Percentiles rank a stretch among this genome's conserved stretches.
Conservation (phyloP, 208 protist genomes). For the Crithidia expoeki region DNA sequence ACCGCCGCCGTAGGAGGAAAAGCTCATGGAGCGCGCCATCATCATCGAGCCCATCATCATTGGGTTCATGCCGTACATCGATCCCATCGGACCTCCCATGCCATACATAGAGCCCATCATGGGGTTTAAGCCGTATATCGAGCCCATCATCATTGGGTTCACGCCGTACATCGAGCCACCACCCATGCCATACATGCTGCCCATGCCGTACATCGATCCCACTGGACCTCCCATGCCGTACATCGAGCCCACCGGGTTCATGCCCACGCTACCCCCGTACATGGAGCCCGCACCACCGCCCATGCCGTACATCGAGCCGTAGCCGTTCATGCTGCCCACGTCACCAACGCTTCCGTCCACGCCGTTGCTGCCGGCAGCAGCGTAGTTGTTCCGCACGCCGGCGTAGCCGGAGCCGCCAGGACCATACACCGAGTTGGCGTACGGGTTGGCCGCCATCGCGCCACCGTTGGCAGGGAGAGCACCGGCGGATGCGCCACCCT, state of each 20-base stretch:
- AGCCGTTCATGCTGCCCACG: constrained; percentile 14
- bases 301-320: constrained; percentile 24
- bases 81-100: constrained; percentile 20
- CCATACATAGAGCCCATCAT: constrained; percentile 38
- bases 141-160: constrained; percentile 16
- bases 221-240: constrained; percentile 15
- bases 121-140: constrained; percentile 35
- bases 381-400: constrained; percentile 10
- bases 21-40: constrained; percentile 29
- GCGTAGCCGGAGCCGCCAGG: constrained; percentile 15
- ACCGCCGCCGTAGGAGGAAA: constrained; percentile 33
- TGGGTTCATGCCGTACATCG: constrained; percentile 25
- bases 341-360: not conserved
- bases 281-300: constrained; percentile 26
- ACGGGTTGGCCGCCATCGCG: not conserved
- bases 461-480: not conserved
- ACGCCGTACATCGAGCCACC: constrained; percentile 36
- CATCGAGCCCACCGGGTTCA: constrained; percentile 14
- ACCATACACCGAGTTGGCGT: constrained; percentile 33
- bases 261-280: constrained; percentile 20
- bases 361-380: not conserved
- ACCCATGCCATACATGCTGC: constrained; percentile 11
- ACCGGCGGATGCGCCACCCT: not conserved
- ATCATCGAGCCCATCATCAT: constrained; percentile 36
- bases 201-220: constrained; percentile 37